Percentiles rank a stretch among this genome's conserved stretches.
These are phyloP conservation scores for Salix brachista DNA, from an alignment of 345 rosid genomes.

Conservation along the genomic window DNA sequence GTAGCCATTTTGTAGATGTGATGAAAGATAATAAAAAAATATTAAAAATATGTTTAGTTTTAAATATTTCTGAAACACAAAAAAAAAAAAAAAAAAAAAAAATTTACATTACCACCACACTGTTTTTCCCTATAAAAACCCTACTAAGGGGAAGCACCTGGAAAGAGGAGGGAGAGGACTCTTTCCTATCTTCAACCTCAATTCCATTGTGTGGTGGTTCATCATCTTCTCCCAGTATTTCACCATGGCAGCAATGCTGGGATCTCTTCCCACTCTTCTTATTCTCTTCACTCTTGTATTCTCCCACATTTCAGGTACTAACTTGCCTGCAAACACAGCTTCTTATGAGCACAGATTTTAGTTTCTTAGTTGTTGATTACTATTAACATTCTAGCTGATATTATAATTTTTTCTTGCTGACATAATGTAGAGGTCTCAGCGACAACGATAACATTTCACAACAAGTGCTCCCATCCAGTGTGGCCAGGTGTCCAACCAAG, in stretches of 20 bases:
- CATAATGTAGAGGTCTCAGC: conserved; percentile 37
- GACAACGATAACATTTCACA: conserved; percentile 57
- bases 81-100: no score
- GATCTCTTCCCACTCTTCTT: conserved; percentile 17
- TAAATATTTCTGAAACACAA: no score
- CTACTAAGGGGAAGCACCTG: background rate
- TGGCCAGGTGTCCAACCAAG: conserved; percentile 98
- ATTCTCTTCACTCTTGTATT: conserved; percentile 26
- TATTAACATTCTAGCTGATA: background rate
- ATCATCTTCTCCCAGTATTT: background rate
- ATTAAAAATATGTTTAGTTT: no score
- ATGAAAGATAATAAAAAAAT: no score
- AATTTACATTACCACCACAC: background rate
- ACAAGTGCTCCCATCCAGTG: conserved; percentile 77
- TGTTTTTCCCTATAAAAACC: background rate
- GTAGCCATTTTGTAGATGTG: no score
- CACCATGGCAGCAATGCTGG: conserved; percentile 24
- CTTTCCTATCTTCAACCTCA: background rate
- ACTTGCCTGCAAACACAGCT: background rate
- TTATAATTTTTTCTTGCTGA: background rate
- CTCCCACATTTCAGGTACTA: conserved; percentile 24
- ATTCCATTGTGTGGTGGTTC: background rate
- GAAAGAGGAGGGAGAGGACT: background rate
- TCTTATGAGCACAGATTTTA: background rate
- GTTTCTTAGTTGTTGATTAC: no score